Evolutionary conservation across 371 early-diverging fungal genomes (phyloP).

Genomic region (Zychaea mexicana): DNA sequence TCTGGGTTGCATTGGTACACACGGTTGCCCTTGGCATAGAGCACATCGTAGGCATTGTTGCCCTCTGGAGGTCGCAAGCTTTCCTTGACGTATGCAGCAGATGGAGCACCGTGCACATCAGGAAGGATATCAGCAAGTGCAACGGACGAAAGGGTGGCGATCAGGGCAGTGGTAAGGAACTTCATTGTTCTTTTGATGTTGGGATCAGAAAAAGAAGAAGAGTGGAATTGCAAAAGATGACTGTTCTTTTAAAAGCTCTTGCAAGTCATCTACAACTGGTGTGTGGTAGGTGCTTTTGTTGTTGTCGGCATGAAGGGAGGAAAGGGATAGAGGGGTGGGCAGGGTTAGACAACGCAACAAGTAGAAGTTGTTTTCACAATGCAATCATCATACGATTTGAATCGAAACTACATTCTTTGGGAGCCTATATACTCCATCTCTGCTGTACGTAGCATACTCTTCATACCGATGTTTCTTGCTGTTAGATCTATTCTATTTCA

Average conservation of each 20-base stretch:
- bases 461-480: too few species aligned
- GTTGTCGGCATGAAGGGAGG: background rate
- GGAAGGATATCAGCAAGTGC: conserved; percentile 26
- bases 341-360: background rate
- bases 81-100: conserved; percentile 26
- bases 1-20: conserved; percentile 50
- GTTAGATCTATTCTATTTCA: too few species aligned
- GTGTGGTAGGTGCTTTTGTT: too few species aligned
- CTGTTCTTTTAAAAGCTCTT: background rate
- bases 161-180: conserved; percentile 6
- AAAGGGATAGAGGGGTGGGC: background rate
- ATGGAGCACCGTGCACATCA: conserved; percentile 25
- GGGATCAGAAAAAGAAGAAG: background rate
- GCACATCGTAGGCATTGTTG: conserved; percentile 35
- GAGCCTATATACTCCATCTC: background rate
- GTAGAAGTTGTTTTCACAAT: background rate
- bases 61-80: conserved; percentile 35
- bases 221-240: too few species aligned
- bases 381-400: background rate
- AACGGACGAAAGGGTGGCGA: background rate
- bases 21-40: conserved; percentile 38
- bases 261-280: background rate
- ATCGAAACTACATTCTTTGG: conserved; percentile 3
- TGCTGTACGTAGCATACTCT: too few species aligned
- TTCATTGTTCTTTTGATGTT: background rate